These are phyloP conservation scores for Scalesia atractyloides DNA, from an alignment of 129 eudicot genomes.

Conservation along the genomic window DNA sequence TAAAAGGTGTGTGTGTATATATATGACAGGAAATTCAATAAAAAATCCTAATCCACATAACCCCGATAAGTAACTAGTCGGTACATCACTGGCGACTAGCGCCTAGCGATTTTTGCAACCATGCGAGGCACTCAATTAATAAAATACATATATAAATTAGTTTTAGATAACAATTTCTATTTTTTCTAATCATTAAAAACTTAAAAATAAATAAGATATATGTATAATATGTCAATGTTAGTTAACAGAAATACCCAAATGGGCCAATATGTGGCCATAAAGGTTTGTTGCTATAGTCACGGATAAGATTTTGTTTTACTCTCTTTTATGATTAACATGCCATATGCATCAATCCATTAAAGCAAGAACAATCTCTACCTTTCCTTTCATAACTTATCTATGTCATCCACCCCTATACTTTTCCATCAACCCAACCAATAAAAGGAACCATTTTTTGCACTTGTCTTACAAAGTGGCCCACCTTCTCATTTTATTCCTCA, in stretches of 20 bases:
- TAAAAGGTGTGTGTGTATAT: too few relatives aligned
- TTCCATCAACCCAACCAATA: conserved; percentile 23
- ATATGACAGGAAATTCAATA: too few relatives aligned
- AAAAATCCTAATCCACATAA: too few relatives aligned
- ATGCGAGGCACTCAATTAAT: too few relatives aligned
- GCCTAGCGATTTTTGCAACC: too few relatives aligned
- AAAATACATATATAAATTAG: too few relatives aligned
- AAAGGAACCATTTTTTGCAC: conserved; percentile 26
- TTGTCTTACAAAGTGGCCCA: conserved; percentile 22
- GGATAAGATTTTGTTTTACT: conserved; percentile 47
- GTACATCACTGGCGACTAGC: too few relatives aligned
- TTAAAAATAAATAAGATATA: background rate
- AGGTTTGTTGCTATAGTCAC: conserved; percentile 28
- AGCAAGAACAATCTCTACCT: conserved; percentile 37
- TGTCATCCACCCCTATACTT: conserved; percentile 27
- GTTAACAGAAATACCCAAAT: conserved; percentile 33
- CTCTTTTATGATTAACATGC: conserved; percentile 50
- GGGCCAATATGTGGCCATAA: conserved; percentile 41
- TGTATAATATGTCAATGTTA: conserved; percentile 18
- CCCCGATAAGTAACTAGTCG: too few relatives aligned
- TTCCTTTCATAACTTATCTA: conserved; percentile 40
- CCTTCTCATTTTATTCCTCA: conserved; percentile 26
- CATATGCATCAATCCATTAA: conserved; percentile 44
- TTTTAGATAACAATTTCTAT: too few relatives aligned
- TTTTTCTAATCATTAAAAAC: too few relatives aligned